Conservation (phyloP, 1,139 yeast species). For the Casaregolazyma lundiana region DNA sequence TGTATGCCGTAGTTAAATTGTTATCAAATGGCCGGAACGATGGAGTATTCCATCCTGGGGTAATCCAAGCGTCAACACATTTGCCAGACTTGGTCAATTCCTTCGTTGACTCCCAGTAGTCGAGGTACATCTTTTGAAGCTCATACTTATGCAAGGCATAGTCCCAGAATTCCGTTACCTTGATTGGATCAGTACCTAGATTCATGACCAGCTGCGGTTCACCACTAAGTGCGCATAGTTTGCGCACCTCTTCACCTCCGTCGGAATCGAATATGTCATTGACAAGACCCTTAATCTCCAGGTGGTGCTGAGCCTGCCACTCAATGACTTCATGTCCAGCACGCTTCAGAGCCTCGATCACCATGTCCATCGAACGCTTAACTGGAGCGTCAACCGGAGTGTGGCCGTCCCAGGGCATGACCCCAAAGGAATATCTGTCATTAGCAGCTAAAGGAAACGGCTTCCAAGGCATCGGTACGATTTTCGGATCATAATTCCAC, state of each 20-base stretch:
- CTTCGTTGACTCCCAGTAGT: conserved; percentile 37
- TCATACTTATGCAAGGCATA: conserved; percentile 38
- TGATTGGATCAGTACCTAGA: conserved; percentile 3
- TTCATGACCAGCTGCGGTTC: conserved; percentile 44
- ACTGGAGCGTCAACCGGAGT: conserved; percentile 43
- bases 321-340: conserved; percentile 42
- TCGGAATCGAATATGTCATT: conserved; percentile 18
- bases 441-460: conserved; percentile 33
- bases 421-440: conserved; percentile 31
- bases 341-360: conserved; percentile 24
- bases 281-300: conserved; percentile 12
- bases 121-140: conserved; percentile 35
- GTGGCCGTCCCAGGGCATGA: conserved; percentile 30
- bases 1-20: conserved; percentile 31
- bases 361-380: conserved; percentile 31
- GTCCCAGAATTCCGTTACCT: conserved; percentile 44
- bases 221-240: conserved; percentile 33
- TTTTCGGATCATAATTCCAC: conserved; percentile 50
- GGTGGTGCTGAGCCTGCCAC: conserved; percentile 36
- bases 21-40: conserved; percentile 36
- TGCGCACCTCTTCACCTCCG: conserved; percentile 31
- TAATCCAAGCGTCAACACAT: conserved; percentile 47
- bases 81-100: conserved; percentile 36
- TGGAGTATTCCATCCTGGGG: conserved; percentile 49
- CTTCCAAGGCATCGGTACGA: conserved; percentile 48